Conservation (phyloP, 2,329 filamentous ascomycete species). For the Apiospora sp. region DNA sequence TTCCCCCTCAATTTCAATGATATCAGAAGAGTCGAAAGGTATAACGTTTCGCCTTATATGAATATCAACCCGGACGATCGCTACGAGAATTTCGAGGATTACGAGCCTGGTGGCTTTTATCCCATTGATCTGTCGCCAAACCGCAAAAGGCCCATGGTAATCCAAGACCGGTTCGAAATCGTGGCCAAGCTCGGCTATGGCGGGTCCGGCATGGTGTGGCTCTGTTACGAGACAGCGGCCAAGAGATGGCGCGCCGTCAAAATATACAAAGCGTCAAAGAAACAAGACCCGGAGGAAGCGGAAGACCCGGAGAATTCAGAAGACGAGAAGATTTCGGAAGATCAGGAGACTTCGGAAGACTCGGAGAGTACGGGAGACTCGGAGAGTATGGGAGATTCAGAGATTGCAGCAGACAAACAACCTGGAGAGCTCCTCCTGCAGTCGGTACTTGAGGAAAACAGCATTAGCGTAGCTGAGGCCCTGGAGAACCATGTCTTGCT, state of each 20-base stretch:
- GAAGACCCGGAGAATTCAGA: background rate
- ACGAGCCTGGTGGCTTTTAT: background rate
- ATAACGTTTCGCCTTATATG: background rate
- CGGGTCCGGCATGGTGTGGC: background rate
- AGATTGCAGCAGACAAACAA: background rate
- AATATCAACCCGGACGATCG: background rate
- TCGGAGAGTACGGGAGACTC: no score
- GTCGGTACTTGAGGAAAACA: background rate
- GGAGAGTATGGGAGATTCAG: no score
- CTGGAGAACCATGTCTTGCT: background rate
- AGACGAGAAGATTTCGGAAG: background rate
- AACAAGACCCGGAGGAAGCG: no score
- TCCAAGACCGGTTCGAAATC: background rate
- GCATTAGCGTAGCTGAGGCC: background rate
- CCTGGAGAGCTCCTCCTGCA: background rate
- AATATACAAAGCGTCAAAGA: background rate
- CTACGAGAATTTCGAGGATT: background rate
- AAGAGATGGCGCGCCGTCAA: conserved; percentile 4
- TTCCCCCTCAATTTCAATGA: background rate
- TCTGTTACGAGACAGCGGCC: background rate
- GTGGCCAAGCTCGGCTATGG: background rate
- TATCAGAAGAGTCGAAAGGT: background rate
- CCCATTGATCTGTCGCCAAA: background rate
- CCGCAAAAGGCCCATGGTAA: background rate
- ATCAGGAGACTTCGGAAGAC: no score